A percentile compares a stretch with the other conserved stretches of the same genome.
Conservation (phyloP, 371 early-diverging fungal species). For the Rhizopus stolonifer region DNA sequence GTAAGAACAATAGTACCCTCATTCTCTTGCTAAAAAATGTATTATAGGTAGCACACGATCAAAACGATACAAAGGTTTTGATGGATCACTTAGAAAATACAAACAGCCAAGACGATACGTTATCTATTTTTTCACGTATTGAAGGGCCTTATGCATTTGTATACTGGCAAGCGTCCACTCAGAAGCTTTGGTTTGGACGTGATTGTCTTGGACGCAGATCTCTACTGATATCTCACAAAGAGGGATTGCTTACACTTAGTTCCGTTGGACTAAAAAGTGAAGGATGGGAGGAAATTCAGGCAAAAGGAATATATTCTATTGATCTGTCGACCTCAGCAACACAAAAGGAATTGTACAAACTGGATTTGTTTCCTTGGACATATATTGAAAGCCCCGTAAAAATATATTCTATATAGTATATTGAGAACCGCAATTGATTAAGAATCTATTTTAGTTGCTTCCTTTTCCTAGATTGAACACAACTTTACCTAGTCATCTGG, state of each 20-base stretch:
- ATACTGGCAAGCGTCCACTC: constrained; percentile 52
- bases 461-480: constrained; percentile 56
- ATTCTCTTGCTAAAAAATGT: background rate
- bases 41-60: constrained; percentile 28
- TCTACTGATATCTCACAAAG: constrained; percentile 55
- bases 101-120: constrained; percentile 22
- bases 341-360: background rate
- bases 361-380: constrained; percentile 34
- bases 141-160: constrained; percentile 82
- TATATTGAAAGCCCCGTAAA: constrained; percentile 7
- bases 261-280: constrained; percentile 46
- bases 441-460: constrained; percentile 23
- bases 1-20: constrained; percentile 24
- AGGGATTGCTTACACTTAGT: constrained; percentile 47
- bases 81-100: constrained; percentile 38
- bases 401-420: too few species aligned
- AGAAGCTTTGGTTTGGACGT: constrained; percentile 77
- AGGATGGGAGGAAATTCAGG: constrained; percentile 70
- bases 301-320: constrained; percentile 67
- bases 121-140: constrained; percentile 51
- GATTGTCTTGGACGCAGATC: constrained; percentile 88
- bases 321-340: constrained; percentile 21
- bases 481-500: constrained; percentile 25
- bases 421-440: too few species aligned
- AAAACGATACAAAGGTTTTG: constrained; percentile 60